Conservation (phyloP, 2,329 filamentous ascomycete genomes). For the Botrytis cinerea region DNA sequence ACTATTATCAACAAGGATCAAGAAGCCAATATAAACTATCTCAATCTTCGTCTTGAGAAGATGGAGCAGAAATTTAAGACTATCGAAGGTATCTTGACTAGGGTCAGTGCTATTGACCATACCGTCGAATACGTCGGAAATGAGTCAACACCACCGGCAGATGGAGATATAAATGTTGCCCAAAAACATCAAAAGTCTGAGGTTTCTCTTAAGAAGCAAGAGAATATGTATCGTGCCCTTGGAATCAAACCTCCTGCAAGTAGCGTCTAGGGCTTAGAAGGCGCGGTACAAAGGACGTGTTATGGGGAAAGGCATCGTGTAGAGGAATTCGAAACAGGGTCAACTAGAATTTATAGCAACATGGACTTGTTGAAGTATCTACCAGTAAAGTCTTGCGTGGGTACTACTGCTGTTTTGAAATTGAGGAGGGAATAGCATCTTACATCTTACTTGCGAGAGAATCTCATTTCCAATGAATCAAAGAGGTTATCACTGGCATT, state of each 20-base stretch:
- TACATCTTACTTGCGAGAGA: rapidly evolving
- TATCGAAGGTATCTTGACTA: neutral
- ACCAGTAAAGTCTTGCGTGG: neutral
- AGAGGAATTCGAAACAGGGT: neutral
- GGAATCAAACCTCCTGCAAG: neutral
- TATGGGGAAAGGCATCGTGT: neutral
- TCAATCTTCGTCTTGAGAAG: neutral
- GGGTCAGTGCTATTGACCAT: neutral
- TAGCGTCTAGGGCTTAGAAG: neutral
- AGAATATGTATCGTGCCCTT: slow-evolving; percentile 11
- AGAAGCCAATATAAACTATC: neutral
- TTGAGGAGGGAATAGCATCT: neutral
- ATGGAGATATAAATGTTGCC: neutral
- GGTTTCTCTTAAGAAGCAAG: neutral
- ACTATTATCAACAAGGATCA: neutral
- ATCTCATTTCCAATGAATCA: neutral
- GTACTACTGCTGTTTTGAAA: neutral
- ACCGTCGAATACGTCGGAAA: neutral
- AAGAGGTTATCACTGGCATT: neutral
- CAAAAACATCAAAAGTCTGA: neutral
- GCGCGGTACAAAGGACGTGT: rapidly evolving
- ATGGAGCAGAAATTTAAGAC: neutral
- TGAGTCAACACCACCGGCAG: neutral
- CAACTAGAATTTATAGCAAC: too few species aligned
- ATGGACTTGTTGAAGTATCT: neutral